A percentile compares a stretch with the other conserved stretches of the same genome.
These are phyloP conservation scores for Globisporangium mamillatum DNA, from an alignment of 352 stramenopile genomes.

Conservation along the genomic window DNA sequence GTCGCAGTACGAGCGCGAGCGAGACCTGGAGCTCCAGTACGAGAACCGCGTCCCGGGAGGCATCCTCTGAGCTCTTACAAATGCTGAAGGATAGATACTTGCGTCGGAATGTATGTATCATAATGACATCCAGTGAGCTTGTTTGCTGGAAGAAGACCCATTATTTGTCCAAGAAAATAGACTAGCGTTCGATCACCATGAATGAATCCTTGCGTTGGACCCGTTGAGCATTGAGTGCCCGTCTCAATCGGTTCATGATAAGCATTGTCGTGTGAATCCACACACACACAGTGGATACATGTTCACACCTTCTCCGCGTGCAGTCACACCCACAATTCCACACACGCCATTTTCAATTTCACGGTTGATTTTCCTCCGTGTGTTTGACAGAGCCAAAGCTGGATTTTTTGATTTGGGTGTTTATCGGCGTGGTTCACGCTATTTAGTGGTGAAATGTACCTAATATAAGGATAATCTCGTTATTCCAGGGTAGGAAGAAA, in stretches of 20 bases:
- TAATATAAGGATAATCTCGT: neutral
- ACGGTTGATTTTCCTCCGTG: neutral
- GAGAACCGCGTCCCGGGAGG: conserved; percentile 23
- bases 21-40: conserved; percentile 19
- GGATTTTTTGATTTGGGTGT: conserved; percentile 3
- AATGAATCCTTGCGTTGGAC: neutral
- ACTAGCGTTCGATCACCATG: neutral
- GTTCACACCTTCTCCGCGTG: neutral
- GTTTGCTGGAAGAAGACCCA: neutral
- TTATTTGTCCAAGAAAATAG: conserved; percentile 4
- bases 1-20: conserved; percentile 17
- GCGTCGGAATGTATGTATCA: neutral
- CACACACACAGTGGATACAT: neutral
- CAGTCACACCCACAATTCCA: conserved; percentile 4
- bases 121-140: neutral
- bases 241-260: neutral
- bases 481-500: neutral
- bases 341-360: neutral
- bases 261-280: neutral
- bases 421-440: neutral
- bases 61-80: conserved; percentile 30
- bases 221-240: neutral
- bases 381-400: neutral
- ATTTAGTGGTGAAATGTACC: neutral
- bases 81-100: neutral